Evolutionary conservation across 2,329 filamentous ascomycete species (phyloP).

Genomic region (Beauveria pseudobassiana): DNA sequence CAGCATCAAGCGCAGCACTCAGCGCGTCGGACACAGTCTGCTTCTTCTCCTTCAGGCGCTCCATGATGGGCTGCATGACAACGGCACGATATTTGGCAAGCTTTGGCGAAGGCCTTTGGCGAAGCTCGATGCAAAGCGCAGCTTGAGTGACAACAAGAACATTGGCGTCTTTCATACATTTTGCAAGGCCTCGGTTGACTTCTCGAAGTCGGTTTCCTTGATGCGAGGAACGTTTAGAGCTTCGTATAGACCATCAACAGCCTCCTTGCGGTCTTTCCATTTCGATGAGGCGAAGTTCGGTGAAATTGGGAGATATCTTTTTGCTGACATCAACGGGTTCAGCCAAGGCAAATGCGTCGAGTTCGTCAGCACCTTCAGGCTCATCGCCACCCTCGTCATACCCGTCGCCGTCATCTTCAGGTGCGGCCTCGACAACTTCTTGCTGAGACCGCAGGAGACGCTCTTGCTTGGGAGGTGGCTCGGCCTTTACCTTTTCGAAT

Average conservation of each 20-base stretch:
- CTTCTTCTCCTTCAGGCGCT: conserved; percentile 97
- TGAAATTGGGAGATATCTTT: conserved; percentile 74
- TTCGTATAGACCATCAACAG: conserved; percentile 71
- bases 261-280: conserved; percentile 98
- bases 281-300: conserved; percentile 80
- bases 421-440: conserved; percentile 67
- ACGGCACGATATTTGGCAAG: conserved; percentile 70
- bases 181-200: conserved; percentile 74
- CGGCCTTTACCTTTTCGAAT: conserved; percentile 88
- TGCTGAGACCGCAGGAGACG: conserved; percentile 83
- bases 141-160: conserved; percentile 89
- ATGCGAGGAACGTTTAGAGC: conserved; percentile 80
- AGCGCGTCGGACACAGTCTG: conserved; percentile 80
- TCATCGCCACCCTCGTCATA: conserved; percentile 51
- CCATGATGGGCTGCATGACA: conserved; percentile 85
- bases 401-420: conserved; percentile 45
- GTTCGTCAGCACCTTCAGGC: conserved; percentile 52
- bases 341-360: conserved; percentile 74
- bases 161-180: conserved; percentile 98
- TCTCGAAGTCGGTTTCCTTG: conserved; percentile 85
- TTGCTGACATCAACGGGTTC: conserved; percentile 82
- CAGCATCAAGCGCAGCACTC: conserved; percentile 70
- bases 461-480: conserved; percentile 82
- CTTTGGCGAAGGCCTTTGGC: conserved; percentile 74
- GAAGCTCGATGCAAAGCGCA: conserved; percentile 80